Conservation (phyloP, 2,329 filamentous ascomycete genomes). For the Ascomycota sp. region DNA sequence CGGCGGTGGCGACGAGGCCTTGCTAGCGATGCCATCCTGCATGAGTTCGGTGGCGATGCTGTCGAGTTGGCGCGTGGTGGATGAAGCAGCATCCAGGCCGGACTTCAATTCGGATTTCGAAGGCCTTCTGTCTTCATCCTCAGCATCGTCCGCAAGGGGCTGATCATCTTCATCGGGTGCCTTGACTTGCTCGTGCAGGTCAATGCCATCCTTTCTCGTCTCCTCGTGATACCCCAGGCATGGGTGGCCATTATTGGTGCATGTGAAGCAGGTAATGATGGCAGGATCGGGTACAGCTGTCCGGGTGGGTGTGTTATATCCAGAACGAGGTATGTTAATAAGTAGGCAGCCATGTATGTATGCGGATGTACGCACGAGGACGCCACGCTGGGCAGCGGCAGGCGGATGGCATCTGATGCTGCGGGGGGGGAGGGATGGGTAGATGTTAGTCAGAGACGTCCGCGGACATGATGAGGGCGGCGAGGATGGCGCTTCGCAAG, state of each 20-base stretch:
- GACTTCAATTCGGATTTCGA: no score
- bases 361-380: no score
- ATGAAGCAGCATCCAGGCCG: no score
- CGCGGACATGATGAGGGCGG: not conserved
- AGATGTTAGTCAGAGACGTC: slow-evolving; percentile 1
- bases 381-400: slow-evolving; percentile 1
- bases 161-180: slow-evolving; percentile 3
- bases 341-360: no score
- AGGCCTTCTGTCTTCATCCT: no score
- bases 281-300: not conserved
- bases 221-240: slow-evolving; percentile 47
- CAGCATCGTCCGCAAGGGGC: slow-evolving; percentile 1
- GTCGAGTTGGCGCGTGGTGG: not conserved
- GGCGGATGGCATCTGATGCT: not conserved
- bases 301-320: not conserved
- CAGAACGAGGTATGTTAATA: not conserved
- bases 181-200: slow-evolving; percentile 5
- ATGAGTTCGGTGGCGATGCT: not conserved
- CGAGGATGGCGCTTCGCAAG: not conserved
- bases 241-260: slow-evolving; percentile 46
- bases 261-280: slow-evolving; percentile 40
- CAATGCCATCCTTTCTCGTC: slow-evolving; percentile 20
- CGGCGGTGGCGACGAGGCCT: slow-evolving; percentile 2
- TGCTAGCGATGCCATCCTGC: slow-evolving; percentile 8
- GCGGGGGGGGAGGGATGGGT: not conserved